Conservation (phyloP, 2,329 filamentous ascomycete genomes). For the Teratosphaeria pseudoeucalypti region DNA sequence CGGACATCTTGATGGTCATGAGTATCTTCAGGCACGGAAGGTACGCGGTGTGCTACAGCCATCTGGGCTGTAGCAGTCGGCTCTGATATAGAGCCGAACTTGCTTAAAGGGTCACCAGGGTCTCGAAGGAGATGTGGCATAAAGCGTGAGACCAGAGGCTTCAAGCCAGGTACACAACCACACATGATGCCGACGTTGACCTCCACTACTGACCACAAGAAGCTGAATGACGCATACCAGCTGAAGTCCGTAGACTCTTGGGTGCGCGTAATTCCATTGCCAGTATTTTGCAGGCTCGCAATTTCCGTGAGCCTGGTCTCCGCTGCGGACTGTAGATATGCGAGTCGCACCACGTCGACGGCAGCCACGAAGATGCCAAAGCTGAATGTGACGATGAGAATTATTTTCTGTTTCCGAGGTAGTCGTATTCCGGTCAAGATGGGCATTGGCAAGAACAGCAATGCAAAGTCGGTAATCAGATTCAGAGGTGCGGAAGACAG, state of each 20-base stretch:
- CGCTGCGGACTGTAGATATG: constrained; percentile 70
- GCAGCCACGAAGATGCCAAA: constrained; percentile 80
- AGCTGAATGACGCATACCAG: constrained; percentile 68
- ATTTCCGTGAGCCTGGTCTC: constrained; percentile 35
- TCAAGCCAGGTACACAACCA: constrained; percentile 84
- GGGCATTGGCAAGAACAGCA: constrained; percentile 78
- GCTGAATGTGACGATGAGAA: constrained; percentile 75
- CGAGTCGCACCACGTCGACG: constrained; percentile 81
- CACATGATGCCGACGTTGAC: constrained; percentile 85
- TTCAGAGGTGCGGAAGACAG: constrained; percentile 77
- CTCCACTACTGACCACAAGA: constrained; percentile 92
- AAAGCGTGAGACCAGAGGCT: constrained; percentile 64
- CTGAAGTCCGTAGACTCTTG: constrained; percentile 41
- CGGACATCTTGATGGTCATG: constrained; percentile 11
- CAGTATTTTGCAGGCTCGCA: constrained; percentile 16
- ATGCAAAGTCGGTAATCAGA: constrained; percentile 80
- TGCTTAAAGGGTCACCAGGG: constrained; percentile 26
- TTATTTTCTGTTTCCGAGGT: constrained; percentile 75
- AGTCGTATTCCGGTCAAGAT: constrained; percentile 79
- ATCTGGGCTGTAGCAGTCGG: constrained; percentile 9
- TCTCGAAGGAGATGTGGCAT: constrained; percentile 48
- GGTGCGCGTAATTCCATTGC: constrained; percentile 23
- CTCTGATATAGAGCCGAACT: constrained; percentile 15
- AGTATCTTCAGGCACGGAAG: constrained; percentile 11
- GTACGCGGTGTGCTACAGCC: constrained; percentile 15